A percentile compares a stretch with the other conserved stretches of the same genome.
Evolutionary conservation across 176 grass and related monocot species (phyloP).

Genomic region (Carex kokanica): DNA sequence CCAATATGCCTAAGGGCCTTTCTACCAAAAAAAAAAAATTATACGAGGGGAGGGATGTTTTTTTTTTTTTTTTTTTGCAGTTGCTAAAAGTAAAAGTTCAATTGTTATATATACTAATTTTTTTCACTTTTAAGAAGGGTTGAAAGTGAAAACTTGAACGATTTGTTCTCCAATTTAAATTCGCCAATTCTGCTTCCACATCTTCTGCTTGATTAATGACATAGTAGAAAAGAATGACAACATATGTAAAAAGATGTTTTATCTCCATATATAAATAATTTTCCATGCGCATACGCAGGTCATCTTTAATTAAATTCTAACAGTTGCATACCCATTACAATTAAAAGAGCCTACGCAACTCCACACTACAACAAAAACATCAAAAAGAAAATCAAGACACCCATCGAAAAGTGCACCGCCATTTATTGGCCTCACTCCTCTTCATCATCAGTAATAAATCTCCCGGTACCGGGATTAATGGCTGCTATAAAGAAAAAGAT

Average conservation of each 20-base stretch:
- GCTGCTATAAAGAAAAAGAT: slow-evolving; percentile 64
- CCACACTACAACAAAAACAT: slow-evolving; percentile 13
- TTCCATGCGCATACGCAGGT: not conserved
- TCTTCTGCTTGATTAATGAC: no score
- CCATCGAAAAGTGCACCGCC: not conserved
- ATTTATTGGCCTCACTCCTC: not conserved
- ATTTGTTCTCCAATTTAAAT: no score
- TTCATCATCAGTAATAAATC: slow-evolving; percentile 51
- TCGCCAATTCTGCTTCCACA: no score
- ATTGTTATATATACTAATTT: no score
- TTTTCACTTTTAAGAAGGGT: no score
- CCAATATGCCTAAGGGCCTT: no score
- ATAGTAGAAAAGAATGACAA: not conserved
- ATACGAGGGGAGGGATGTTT: no score
- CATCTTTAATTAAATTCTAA: slow-evolving; percentile 20
- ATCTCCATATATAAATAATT: slow-evolving; percentile 2
- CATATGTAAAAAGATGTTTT: not conserved
- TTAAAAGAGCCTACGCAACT: not conserved
- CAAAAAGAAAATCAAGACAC: not conserved
- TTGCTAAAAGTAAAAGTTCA: no score
- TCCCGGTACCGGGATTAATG: slow-evolving; percentile 55
- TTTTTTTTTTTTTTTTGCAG: no score
- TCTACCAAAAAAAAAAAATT: no score
- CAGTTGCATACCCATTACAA: slow-evolving; percentile 14
- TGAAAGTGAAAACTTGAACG: no score